These are phyloP conservation scores for Euphorbia peplus DNA, from an alignment of 345 rosid species.

Conservation along the genomic window DNA sequence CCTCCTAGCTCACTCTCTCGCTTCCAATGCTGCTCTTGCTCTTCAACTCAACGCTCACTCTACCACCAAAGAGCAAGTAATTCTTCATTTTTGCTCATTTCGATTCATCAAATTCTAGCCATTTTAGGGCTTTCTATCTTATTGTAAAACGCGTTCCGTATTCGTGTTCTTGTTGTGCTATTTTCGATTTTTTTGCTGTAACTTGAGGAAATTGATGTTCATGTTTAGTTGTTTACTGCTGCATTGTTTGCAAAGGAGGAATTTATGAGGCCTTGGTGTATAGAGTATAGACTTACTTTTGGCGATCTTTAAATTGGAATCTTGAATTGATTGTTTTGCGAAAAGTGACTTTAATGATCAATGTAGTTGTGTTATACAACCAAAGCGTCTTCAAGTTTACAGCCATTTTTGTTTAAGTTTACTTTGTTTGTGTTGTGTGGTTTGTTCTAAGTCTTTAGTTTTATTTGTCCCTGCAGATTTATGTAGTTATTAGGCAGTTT, in stretches of 20 bases:
- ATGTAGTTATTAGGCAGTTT: no score
- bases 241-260: neutral
- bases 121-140: no score
- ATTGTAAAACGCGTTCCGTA: neutral
- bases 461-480: no score
- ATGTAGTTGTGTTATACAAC: neutral
- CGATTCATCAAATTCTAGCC: neutral
- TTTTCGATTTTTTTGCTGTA: neutral
- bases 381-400: no score
- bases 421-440: no score
- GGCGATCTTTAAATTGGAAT: neutral
- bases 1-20: slow-evolving; percentile 88
- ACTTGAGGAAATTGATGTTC: neutral
- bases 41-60: slow-evolving; percentile 92
- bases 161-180: neutral
- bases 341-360: neutral
- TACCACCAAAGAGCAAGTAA: slow-evolving; percentile 85
- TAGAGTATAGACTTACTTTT: no score
- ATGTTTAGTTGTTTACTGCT: neutral
- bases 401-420: no score
- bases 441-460: no score
- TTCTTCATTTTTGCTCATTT: neutral
- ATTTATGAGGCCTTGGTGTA: neutral
- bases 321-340: neutral
- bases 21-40: slow-evolving; percentile 85